These are phyloP conservation scores for Diplocarpon rosae DNA, from an alignment of 2,329 filamentous ascomycete species.

Conservation along the genomic window DNA sequence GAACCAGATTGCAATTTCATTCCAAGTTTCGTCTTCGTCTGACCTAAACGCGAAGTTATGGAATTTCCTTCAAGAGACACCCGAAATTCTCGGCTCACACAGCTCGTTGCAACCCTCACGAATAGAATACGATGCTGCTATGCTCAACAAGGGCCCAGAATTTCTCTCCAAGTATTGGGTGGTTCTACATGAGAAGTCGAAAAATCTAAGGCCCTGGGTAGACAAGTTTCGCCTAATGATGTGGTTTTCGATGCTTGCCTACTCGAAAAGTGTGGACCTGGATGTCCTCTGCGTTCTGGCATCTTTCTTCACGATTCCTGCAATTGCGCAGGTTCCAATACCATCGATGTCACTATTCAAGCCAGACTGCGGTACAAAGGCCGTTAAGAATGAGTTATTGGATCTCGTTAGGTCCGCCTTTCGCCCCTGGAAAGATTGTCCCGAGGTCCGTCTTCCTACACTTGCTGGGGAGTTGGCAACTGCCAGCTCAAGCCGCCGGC, in stretches of 20 bases:
- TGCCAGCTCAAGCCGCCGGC: background rate
- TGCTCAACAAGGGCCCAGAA: background rate
- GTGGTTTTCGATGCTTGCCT: conserved; percentile 20
- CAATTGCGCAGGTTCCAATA: conserved; percentile 2
- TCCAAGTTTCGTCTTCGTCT: background rate
- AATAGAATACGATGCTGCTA: background rate
- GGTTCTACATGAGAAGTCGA: conserved; percentile 10
- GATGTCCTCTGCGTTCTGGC: conserved; percentile 20
- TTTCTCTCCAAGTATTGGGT: conserved; percentile 15
- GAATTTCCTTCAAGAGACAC: background rate
- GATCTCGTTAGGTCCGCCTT: background rate
- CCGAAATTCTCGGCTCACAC: background rate
- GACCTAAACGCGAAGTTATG: background rate
- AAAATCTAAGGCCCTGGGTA: background rate
- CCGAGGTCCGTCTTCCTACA: background rate
- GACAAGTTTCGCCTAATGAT: conserved; percentile 24
- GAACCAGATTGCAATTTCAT: background rate
- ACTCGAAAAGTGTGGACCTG: conserved; percentile 12
- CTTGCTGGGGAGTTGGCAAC: background rate
- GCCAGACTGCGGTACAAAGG: background rate
- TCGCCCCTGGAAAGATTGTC: background rate
- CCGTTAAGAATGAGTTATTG: background rate
- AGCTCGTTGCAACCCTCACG: background rate
- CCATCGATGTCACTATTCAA: background rate
- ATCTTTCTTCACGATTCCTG: conserved; percentile 15